Evolutionary conservation across 2,329 filamentous ascomycete species (phyloP).

Genomic region (Aspergillus awamori): DNA sequence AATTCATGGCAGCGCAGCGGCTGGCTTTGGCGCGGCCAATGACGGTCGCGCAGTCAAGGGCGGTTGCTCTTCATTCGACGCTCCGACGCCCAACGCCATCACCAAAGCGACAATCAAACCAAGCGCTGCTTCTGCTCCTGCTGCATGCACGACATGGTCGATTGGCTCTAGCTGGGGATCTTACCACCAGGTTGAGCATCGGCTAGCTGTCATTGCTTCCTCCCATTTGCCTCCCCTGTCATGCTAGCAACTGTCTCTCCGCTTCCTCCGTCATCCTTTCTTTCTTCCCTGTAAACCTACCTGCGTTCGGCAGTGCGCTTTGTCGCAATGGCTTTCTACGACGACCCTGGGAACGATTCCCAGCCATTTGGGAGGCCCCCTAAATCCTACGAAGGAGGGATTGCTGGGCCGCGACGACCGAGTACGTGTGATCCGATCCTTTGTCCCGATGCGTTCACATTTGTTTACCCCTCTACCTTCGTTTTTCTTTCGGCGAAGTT

Average conservation of each 20-base stretch:
- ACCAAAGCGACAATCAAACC: not conserved
- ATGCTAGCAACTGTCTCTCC: conserved; percentile 23
- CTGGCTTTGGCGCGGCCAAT: conserved; percentile 13
- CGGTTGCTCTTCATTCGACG: conserved; percentile 8
- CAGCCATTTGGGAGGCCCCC: conserved; percentile 34
- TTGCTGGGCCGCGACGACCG: conserved; percentile 44
- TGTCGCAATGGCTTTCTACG: conserved; percentile 42
- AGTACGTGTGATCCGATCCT: conserved; percentile 32
- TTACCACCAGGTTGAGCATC: conserved; percentile 4
- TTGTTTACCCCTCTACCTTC: not conserved
- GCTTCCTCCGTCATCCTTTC: conserved; percentile 18
- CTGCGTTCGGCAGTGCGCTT: conserved; percentile 10
- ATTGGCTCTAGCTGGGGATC: conserved; percentile 5
- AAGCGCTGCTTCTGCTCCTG: conserved; percentile 2
- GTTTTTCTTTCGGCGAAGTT: conserved; percentile 12
- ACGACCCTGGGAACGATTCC: conserved; percentile 41
- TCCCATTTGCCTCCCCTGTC: conserved; percentile 15
- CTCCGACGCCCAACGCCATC: conserved; percentile 2
- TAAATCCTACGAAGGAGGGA: conserved; percentile 38
- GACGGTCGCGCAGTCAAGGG: conserved; percentile 6
- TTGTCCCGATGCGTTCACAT: not conserved
- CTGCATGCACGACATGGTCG: conserved; percentile 12
- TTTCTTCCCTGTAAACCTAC: conserved; percentile 10
- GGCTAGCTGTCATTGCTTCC: conserved; percentile 5
- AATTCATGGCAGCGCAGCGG: conserved; percentile 4